Conservation (phyloP, 2,329 filamentous ascomycete genomes). For the Calcarisporium arbuscula region DNA sequence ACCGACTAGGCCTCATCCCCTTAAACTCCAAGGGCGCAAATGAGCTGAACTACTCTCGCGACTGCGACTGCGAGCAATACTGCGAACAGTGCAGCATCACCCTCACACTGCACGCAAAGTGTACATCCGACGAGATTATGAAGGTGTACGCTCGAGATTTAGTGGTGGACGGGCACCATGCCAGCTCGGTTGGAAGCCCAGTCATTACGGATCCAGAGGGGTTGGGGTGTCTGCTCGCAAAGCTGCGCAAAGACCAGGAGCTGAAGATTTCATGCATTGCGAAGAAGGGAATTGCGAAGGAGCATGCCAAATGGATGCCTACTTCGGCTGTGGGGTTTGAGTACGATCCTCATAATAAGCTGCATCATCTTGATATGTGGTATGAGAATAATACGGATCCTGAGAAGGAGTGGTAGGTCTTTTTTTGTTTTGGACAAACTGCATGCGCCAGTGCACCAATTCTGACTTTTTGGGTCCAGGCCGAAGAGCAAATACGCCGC, state of each 20-base stretch:
- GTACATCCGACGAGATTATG: slow-evolving; percentile 81
- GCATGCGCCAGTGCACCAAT: background rate
- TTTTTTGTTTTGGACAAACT: background rate
- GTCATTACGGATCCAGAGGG: slow-evolving; percentile 79
- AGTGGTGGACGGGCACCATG: slow-evolving; percentile 61
- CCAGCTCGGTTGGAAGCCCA: slow-evolving; percentile 73
- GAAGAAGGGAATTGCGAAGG: slow-evolving; percentile 98
- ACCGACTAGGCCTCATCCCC: slow-evolving; percentile 85
- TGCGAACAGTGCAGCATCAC: slow-evolving; percentile 88
- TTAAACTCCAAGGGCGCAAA: slow-evolving; percentile 80
- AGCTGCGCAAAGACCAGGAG: slow-evolving; percentile 84
- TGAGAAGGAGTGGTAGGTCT: slow-evolving; percentile 71
- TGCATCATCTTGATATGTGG: slow-evolving; percentile 90
- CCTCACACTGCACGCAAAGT: slow-evolving; percentile 78
- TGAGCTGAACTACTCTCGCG: slow-evolving; percentile 77
- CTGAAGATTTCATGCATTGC: slow-evolving; percentile 86
- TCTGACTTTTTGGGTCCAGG: slow-evolving; percentile 38
- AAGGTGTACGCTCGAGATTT: slow-evolving; percentile 90
- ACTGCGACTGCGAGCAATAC: slow-evolving; percentile 94
- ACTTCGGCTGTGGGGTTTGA: slow-evolving; percentile 91
- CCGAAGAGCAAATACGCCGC: slow-evolving; percentile 74
- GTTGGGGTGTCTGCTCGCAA: slow-evolving; percentile 79
- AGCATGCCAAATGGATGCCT: slow-evolving; percentile 97
- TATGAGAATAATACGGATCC: slow-evolving; percentile 72
- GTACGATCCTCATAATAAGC: slow-evolving; percentile 96